phyloP scores from a whole-genome alignment of 768 basidiomycete species.

The Tricholoma terreum region DNA sequence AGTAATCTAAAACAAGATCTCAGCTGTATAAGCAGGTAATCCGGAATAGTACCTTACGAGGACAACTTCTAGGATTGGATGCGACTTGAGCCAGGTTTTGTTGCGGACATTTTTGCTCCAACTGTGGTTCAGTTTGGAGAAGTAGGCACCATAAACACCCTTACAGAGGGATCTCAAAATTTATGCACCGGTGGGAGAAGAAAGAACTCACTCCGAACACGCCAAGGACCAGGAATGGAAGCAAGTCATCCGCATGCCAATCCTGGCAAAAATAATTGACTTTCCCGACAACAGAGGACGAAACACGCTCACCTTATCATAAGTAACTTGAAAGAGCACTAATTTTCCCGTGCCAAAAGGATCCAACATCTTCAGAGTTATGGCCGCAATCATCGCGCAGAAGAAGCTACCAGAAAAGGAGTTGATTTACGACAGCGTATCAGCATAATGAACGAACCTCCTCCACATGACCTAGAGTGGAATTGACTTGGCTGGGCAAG shows the following conservation, averaged over 20 bases:
- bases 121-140: conserved; percentile 86
- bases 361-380: conserved; percentile 88
- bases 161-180: conserved; percentile 26
- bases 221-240: conserved; percentile 83
- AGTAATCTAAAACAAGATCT: conserved; percentile 56
- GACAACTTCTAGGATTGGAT: conserved; percentile 82
- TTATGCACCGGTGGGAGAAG: background rate
- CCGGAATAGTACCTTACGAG: conserved; percentile 47
- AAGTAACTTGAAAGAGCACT: conserved; percentile 88
- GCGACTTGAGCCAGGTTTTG: conserved; percentile 73
- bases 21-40: background rate
- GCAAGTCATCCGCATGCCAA: conserved; percentile 88
- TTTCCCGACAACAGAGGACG: background rate
- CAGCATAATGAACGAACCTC: conserved; percentile 50
- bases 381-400: conserved; percentile 96
- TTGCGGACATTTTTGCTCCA: conserved; percentile 85
- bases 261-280: conserved; percentile 46
- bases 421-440: background rate
- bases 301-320: conserved; percentile 59
- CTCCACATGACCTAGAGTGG: conserved; percentile 82
- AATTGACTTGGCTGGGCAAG: conserved; percentile 2
- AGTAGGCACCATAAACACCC: conserved; percentile 93
- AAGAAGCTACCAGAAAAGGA: conserved; percentile 69
- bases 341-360: conserved; percentile 95
- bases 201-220: conserved; percentile 70